Base-by-base conservation (phyloP, 345 rosid genomes). In the Salix brachista region DNA sequence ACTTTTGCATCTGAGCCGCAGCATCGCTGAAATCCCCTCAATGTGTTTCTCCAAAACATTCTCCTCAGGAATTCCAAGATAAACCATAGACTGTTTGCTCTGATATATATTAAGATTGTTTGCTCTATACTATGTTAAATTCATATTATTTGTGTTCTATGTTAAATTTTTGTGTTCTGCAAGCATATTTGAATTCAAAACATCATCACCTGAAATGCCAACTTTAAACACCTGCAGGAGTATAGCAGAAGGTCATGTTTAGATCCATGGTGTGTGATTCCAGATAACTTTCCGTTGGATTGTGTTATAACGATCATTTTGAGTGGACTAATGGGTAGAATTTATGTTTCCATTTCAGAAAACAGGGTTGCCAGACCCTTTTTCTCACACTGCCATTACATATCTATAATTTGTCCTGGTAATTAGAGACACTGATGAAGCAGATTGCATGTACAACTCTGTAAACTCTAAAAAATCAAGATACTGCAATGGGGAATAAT, bases 1-100 rank as follows among this genome's bases (percentile, higher is more conserved):
- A 87, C 89, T 80, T 83, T 90, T 25, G 87, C 86, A 87, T 92
- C 83, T 58, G 94, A 87, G 60, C 97, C 92, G 70, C 94, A 91
- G 54, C 91, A 96, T 76, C 92, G 81, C 78, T 93, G 95, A 87
- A 87, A 93, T 89, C 71, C 97, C 98, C 84, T 96, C 97, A 26
- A 96, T 91, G 76, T 93, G 94, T 87, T 96, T 93, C 89, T 93
- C 99, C 70, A 96, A 77, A 36, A 96, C 97, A 71, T 89, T 96
- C 82, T 92, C 97, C 78, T 93, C 97, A 68, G 95, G 98, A 74
- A 93, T 96, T 65, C 98, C 97, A 75, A 92, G 96, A 87, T 96
- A 93, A 60, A 96, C 92, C 97, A 93, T 91, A 54, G 98, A 93
- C 96, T 26, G 28, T 26, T 26, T 26, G n/a, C n/a, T n/a, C n/a